Evolutionary conservation across 805 yeast genomes (phyloP).

Genomic region (Candida railenensis): DNA sequence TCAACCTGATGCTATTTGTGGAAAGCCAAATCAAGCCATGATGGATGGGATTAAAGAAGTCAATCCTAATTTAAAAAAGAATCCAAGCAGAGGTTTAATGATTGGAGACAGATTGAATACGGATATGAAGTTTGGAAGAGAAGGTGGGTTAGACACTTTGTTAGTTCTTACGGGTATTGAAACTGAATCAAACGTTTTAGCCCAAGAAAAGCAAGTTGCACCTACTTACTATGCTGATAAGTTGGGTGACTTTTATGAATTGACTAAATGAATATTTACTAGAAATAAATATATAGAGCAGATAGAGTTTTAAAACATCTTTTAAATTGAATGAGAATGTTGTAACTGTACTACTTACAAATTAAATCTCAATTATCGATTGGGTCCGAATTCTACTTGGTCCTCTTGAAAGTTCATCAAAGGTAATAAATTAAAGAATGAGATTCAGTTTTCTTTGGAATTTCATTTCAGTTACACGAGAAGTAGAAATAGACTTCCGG

Average conservation of each 20-base stretch:
- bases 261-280: conserved; percentile 16
- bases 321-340: background rate
- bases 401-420: too few relatives aligned
- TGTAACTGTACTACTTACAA: background rate
- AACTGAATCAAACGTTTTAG: conserved; percentile 58
- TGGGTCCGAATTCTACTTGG: too few relatives aligned
- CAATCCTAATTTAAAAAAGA: conserved; percentile 44
- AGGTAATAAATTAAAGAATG: too few relatives aligned
- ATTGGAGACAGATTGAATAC: conserved; percentile 95
- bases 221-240: conserved; percentile 72
- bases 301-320: background rate
- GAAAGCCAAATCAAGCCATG: conserved; percentile 90
- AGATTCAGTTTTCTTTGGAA: too few relatives aligned
- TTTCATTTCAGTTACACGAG: too few relatives aligned
- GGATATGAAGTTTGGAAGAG: conserved; percentile 87
- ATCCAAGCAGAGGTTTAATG: conserved; percentile 72
- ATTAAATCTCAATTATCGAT: too few relatives aligned
- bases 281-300: background rate
- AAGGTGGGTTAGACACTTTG: conserved; percentile 83
- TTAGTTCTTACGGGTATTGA: conserved; percentile 93
- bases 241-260: conserved; percentile 74
- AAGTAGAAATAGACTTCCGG: too few relatives aligned
- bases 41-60: conserved; percentile 81
- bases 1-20: conserved; percentile 78
- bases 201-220: conserved; percentile 33